Base-by-base conservation (phyloP, 352 stramenopile species). In the Globisporangium megalacanthum region DNA sequence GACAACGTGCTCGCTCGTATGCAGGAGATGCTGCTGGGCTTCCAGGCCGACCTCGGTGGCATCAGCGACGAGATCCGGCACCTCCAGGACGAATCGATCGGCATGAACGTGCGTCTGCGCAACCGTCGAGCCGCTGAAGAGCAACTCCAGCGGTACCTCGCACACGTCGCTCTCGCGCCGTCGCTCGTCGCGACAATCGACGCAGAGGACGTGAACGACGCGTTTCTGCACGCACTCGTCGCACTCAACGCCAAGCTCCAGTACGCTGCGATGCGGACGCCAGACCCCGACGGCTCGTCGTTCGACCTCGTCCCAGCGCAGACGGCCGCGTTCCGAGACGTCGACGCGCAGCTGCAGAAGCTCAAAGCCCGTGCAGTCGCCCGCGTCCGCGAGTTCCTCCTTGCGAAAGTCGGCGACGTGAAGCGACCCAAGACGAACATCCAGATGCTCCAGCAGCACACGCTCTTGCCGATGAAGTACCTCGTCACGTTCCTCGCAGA, bases 41-140 rank as follows among this genome's bases (percentile, higher is more conserved):
- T 99, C 73, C 96, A 99, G 77, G 95, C 95, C 4, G 96, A 99
- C 74, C 73, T 99, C 7, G 96, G 96, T 25, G 95, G 95, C 45
- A 97, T 99, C 62, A 98, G 88, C 63, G 92, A 97, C 52, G 97
- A 99, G 70, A 99, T 99, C 69, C 89, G 92, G 53, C 83, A 98
- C 55, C 69, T 99, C 11, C 97, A 99, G 84, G 88, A 98, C 62
- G 94, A 98, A 52, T 96, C 83, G 15, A 91, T 96, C 52, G 85
- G 74, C 49, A 94, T 98, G 75, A 97, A 95, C 53, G 77, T 98
- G 37, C 88, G 97, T 47, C 77, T 98, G 20, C 88, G 97, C 65
- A 99, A 99, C 79, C 86, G 96, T 39, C 85, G 91, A 14, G 79
- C 89, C 55, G 96, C 94, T n/a, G 95, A 99, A 64, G 81, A 96